phyloP scores from a whole-genome alignment of 345 rosid species.

The Aegle marmelos region DNA sequence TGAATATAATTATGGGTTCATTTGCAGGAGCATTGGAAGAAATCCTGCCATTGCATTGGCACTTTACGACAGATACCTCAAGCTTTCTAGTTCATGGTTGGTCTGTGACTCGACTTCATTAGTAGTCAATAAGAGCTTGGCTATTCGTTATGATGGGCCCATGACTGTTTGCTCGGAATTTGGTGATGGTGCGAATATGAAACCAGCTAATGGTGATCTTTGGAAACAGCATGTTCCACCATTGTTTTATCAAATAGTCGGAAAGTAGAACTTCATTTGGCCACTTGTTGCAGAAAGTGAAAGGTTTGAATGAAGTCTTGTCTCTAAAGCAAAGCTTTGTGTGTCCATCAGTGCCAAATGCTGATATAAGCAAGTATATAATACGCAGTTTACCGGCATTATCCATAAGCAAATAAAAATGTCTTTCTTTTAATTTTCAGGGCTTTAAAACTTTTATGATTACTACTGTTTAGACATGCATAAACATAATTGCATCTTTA shows the following conservation, averaged over 20 bases:
- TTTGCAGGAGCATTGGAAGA: constrained; percentile 18
- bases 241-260: constrained; percentile 27
- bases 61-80: constrained; percentile 28
- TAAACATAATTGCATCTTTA: not conserved
- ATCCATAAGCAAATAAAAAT: not conserved
- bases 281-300: not conserved
- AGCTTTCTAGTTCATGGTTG: constrained; percentile 40
- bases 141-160: constrained; percentile 35
- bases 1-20: not conserved
- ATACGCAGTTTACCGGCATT: not conserved
- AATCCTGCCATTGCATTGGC: constrained; percentile 31
- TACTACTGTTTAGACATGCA: not conserved
- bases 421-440: not conserved
- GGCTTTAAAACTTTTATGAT: not conserved
- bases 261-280: constrained; percentile 8
- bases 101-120: constrained; percentile 12
- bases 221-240: constrained; percentile 38
- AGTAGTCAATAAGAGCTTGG: not conserved
- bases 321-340: not conserved
- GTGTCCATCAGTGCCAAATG: not conserved
- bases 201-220: constrained; percentile 17
- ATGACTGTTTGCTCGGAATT: constrained; percentile 22
- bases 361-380: not conserved
- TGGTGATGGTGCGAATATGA: not conserved
- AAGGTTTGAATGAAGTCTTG: not conserved